These are phyloP conservation scores for Heliosperma pusillum DNA, from an alignment of 148 eudicot genomes.

Conservation along the genomic window DNA sequence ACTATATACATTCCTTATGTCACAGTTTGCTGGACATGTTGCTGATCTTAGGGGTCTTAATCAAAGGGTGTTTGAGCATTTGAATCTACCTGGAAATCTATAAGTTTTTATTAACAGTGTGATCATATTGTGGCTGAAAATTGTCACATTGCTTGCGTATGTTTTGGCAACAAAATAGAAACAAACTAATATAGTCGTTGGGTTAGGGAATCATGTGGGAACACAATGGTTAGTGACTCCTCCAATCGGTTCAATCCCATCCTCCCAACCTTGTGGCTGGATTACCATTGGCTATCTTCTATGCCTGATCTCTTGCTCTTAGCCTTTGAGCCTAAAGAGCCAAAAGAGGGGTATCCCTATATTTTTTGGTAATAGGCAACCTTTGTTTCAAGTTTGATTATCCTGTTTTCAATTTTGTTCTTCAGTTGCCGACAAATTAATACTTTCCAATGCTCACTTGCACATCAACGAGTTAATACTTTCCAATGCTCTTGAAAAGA, in stretches of 20 bases:
- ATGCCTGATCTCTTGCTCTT: too few species aligned
- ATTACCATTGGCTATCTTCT: too few species aligned
- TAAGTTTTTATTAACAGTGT: slow-evolving; percentile 31
- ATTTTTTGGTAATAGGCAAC: too few species aligned
- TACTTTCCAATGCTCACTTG: not conserved
- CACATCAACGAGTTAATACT: slow-evolving; percentile 54
- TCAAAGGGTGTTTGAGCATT: slow-evolving; percentile 47
- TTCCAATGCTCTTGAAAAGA: slow-evolving; percentile 45
- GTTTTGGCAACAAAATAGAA: not conserved
- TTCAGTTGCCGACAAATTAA: not conserved
- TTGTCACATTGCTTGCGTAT: not conserved
- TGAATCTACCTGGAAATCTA: slow-evolving; percentile 57
- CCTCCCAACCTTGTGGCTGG: too few species aligned
- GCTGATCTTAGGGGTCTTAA: too few species aligned
- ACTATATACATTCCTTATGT: too few species aligned
- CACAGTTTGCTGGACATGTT: too few species aligned
- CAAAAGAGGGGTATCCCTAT: too few species aligned
- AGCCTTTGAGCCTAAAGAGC: too few species aligned
- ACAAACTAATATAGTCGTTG: not conserved
- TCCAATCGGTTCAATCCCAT: too few species aligned
- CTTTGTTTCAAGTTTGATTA: too few species aligned
- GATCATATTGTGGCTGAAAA: not conserved
- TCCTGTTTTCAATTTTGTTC: not conserved
- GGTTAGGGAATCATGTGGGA: not conserved
- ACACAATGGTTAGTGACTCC: not conserved